Evolutionary conservation across 1,284 basidiomycete species (phyloP), one percentile per base, ranked within the genome.

Genomic region (Irpex sp.): DNA sequence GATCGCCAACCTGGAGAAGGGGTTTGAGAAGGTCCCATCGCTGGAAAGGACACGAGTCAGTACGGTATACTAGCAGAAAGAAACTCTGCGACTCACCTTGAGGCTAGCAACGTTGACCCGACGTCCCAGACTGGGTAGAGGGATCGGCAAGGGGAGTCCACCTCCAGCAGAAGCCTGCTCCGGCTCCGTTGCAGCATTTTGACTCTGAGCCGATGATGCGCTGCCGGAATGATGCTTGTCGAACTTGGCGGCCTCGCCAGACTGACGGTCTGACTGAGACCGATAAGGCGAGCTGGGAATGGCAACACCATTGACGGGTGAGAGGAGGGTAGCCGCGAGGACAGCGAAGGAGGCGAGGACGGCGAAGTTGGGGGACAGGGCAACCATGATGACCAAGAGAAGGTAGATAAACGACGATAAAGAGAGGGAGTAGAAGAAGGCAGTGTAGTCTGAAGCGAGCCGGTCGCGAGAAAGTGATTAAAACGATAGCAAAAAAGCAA

Each of bases 291-390:
- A 15, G 31, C 70, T 64, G 26, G 74, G 75, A 63, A 81, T 72
- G 19, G 73, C 78, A 9, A 76, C 77, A 26, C 75, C 81, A 61
- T 78, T 74, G 2, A 57, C 69, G 36, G 78, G 73, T 6, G 75
- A 60, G 58, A 74, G 59, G 49, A 78, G 75, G 40, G 81, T 56
- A 31, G 79, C 75, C 36, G 82, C 78, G 48, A 83, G 71, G 59
- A 75, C 72, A 66, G 79, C 75, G 60, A 82, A 73, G 36, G 77
- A 71, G 62, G 79, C 77, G 65, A 85, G 77, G 62, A 83, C 63
- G 59, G 81, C 70, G 71, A 85, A 80, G 68, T 77, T 81, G 60
- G 78, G 70, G 59, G 76, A 74, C 59, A 83, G 73, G 61, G 75
- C 75, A 70, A 84, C 78, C 84, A 86, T 86, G 68, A 66, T 75